Evolutionary conservation across 345 rosid genomes (phyloP).

Genomic region (Streptanthus diversifolius): DNA sequence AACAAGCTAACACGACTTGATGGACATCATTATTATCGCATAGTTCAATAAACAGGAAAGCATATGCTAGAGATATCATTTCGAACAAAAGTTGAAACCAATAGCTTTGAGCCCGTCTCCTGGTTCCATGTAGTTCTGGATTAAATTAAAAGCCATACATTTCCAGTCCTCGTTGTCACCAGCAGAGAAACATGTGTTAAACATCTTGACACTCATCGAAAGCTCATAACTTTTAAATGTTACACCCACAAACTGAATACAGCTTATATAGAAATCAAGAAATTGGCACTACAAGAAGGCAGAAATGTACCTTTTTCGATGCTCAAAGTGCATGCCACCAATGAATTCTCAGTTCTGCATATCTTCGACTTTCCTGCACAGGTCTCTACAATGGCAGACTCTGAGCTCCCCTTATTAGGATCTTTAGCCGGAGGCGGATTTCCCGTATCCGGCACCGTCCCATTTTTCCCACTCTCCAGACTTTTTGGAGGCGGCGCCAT

Average conservation of each 20-base stretch:
- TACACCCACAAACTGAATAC: background rate
- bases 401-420: constrained; percentile 33
- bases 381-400: constrained; percentile 32
- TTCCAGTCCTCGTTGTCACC: background rate
- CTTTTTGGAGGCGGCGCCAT: constrained; percentile 12
- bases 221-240: background rate
- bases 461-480: constrained; percentile 25
- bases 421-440: constrained; percentile 9
- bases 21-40: too few relatives aligned
- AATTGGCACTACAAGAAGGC: background rate
- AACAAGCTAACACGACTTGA: background rate
- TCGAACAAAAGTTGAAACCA: background rate
- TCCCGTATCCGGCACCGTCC: background rate
- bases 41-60: constrained; percentile 1
- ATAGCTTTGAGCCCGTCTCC: background rate
- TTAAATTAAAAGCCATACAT: background rate
- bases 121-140: background rate
- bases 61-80: background rate
- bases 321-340: constrained; percentile 57
- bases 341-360: constrained; percentile 37
- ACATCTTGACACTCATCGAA: background rate
- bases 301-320: constrained; percentile 44
- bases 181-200: background rate
- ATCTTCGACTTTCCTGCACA: constrained; percentile 43
- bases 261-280: background rate